Conservation (phyloP, 2,329 filamentous ascomycete species). For the Curvularia eragrostidis region DNA sequence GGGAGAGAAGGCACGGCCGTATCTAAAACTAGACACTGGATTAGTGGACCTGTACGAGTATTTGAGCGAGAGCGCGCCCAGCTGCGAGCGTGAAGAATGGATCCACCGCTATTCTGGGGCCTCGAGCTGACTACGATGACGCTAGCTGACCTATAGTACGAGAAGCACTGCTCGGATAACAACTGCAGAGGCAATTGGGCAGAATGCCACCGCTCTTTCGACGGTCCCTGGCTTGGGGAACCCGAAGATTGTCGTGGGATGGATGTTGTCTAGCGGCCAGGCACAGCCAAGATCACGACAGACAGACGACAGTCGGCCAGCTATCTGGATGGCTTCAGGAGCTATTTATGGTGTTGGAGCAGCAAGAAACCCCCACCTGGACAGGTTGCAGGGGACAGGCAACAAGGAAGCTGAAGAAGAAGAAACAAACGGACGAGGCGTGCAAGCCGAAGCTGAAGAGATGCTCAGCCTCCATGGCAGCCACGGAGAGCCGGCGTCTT, state of each 20-base stretch:
- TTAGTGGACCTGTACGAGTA: constrained; percentile 14
- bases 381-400: background rate
- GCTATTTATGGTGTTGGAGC: background rate
- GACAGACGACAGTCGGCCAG: background rate
- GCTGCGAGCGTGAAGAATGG: constrained; percentile 3
- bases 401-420: background rate
- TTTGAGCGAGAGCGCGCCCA: constrained; percentile 1
- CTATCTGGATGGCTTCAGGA: background rate
- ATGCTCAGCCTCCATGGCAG: background rate
- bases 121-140: constrained; percentile 5
- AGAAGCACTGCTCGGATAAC: constrained; percentile 13
- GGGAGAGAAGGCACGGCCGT: constrained; percentile 12
- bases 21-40: constrained; percentile 6
- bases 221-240: constrained; percentile 12
- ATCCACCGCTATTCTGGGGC: constrained; percentile 13
- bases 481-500: background rate
- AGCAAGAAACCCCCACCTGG: background rate
- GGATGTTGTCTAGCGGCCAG: background rate
- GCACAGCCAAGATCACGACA: background rate
- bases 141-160: background rate
- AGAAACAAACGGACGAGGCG: background rate
- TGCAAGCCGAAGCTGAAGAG: background rate
- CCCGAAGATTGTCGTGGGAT: background rate
- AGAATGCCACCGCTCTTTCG: constrained; percentile 38
- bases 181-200: constrained; percentile 39